Percentiles rank a stretch among this genome's conserved stretches.
These are phyloP conservation scores for Salix purpurea DNA, from an alignment of 345 rosid genomes.

Conservation along the genomic window DNA sequence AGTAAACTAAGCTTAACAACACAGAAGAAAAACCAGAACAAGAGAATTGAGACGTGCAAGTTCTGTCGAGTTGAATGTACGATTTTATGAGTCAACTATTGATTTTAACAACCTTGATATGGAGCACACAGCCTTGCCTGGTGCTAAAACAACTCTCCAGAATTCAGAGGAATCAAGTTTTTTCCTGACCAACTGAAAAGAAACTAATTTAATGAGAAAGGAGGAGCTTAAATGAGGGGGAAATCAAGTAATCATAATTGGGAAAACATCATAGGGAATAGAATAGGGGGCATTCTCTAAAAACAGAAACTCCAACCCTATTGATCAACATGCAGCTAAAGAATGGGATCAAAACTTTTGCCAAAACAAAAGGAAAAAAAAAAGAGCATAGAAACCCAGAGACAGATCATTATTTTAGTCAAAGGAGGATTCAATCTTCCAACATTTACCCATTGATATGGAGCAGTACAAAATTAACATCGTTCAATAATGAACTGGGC, in stretches of 20 bases:
- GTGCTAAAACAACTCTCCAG: background rate
- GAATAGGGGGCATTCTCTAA: background rate
- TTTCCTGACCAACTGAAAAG: background rate
- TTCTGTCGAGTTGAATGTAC: too few relatives aligned
- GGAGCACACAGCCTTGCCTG: background rate
- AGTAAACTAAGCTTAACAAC: too few relatives aligned
- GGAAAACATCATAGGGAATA: background rate
- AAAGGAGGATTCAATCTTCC: slow-evolving; percentile 10
- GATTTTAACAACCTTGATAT: too few relatives aligned
- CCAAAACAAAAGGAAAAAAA: background rate
- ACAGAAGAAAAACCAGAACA: too few relatives aligned
- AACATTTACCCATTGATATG: background rate
- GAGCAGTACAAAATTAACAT: background rate
- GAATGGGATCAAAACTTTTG: background rate
- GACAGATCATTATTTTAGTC: slow-evolving; percentile 12
- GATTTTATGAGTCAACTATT: too few relatives aligned
- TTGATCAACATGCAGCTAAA: background rate
- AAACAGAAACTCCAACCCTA: background rate
- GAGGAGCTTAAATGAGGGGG: background rate
- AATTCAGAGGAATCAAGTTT: background rate
- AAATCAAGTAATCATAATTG: background rate
- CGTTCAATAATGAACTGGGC: background rate
- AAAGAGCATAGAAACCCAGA: background rate
- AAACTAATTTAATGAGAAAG: background rate
- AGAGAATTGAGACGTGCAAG: too few relatives aligned